Base-by-base conservation (phyloP, 805 yeast genomes). In the Ogataea philodendri region DNA sequence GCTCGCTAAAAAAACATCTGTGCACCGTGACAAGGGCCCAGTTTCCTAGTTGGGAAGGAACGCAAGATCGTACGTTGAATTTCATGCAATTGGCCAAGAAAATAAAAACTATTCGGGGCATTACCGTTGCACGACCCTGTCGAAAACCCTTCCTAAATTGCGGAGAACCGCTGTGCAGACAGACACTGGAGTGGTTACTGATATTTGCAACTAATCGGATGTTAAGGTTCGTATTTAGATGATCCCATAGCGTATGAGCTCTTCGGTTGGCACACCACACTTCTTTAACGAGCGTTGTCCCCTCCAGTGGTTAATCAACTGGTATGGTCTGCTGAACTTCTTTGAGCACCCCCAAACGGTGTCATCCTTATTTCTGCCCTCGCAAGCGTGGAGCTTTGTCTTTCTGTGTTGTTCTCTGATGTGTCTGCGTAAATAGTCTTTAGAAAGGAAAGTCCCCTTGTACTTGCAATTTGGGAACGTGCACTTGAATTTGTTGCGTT, bases 251-350 rank as follows among this genome's bases (percentile, higher is more conserved):
- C 49, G 48, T 18, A 32, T 26, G 23, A 54, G 42, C 28, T 49
- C 52, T 6, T 35, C 31, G 11, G 35, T 37, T 2, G 63, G 63
- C 26, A 59, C 62, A 11, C 49, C 43, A 30, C 63, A 59, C 13
- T 51, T 38, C 25, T 51, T 49, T 10, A 58, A 30, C 4, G 62
- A 58, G 15, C 62, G 40, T 26, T 54, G 54, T 5, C 61, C 62
- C 14, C 47, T 41, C 63, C 63, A 59, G 37, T 59, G 63, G 35
- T 59, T 58, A 7, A 58, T 55, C 21, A 59, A 31, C 35, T 59
- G 63, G 32, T 59, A 59, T 5, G 63, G 63, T 32, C 63, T 39
- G 34, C 54, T 57, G 34, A 59, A 59, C 19, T 46, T 49, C 25
- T 54, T 59, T 18, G 52, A 50, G 22, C 63, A 59, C 3, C 63